Conservation (phyloP, 352 stramenopile genomes). For the Elongisporangium prolatum region DNA sequence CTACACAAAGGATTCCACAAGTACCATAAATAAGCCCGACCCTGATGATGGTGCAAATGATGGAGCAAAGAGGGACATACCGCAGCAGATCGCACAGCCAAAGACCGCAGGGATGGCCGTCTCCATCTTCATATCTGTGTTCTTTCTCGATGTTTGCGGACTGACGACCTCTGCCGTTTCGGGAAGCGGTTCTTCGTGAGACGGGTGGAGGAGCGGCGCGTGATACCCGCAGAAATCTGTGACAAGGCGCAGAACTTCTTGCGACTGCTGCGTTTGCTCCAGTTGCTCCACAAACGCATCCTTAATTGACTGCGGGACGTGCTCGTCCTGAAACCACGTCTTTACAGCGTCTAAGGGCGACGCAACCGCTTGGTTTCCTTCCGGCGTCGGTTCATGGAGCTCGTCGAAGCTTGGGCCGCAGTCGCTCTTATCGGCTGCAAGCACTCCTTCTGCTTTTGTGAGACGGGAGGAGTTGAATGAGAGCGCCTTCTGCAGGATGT, state of each 20-base stretch:
- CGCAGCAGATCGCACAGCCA: constrained; percentile 34
- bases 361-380: background rate
- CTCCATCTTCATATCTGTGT: background rate
- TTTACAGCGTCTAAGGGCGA: background rate
- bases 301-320: background rate
- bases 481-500: constrained; percentile 21
- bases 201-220: too few relatives aligned
- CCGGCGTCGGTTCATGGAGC: background rate
- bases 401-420: too few relatives aligned
- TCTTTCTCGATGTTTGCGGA: background rate
- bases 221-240: background rate
- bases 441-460: background rate
- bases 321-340: background rate
- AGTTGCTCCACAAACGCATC: background rate
- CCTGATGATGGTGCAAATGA: background rate
- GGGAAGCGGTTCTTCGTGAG: background rate
- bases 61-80: constrained; percentile 12
- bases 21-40: background rate
- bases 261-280: background rate
- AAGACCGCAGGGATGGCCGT: constrained; percentile 24
- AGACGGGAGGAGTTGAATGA: background rate
- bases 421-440: background rate
- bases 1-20: constrained; percentile 7
- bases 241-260: background rate
- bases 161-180: background rate